These are phyloP conservation scores for Hanseniaspora uvarum DNA, from an alignment of 1,139 yeast genomes.

Conservation along the genomic window DNA sequence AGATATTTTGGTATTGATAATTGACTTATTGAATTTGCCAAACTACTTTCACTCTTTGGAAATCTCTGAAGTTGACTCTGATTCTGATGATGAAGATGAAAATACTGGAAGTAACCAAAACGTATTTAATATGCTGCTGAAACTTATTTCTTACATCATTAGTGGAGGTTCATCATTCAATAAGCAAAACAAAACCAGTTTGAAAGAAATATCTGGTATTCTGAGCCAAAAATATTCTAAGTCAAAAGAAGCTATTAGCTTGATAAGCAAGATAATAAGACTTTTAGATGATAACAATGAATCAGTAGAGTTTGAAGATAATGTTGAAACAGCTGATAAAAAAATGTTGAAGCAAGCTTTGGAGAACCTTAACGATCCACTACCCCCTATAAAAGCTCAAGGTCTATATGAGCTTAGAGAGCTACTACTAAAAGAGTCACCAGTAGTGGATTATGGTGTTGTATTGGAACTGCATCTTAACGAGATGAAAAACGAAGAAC, in stretches of 20 bases:
- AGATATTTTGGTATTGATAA: conserved; percentile 49
- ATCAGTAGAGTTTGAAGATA: conserved; percentile 12
- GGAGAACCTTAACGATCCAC: conserved; percentile 59
- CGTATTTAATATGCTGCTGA: conserved; percentile 34
- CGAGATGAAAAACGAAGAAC: conserved; percentile 69
- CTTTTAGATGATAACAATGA: conserved; percentile 14
- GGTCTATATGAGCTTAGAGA: conserved; percentile 61
- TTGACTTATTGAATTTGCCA: conserved; percentile 13
- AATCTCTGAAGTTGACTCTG: conserved; percentile 24
- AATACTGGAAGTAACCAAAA: conserved; percentile 36
- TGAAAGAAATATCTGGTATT: conserved; percentile 19
- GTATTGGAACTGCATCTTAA: conserved; percentile 53
- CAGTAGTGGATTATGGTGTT: conserved; percentile 43
- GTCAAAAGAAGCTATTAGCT: conserved; percentile 8
- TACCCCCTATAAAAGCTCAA: conserved; percentile 77
- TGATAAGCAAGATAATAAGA: conserved; percentile 7
- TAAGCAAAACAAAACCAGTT: conserved; percentile 16
- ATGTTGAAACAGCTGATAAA: conserved; percentile 29
- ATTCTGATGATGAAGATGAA: conserved; percentile 33
- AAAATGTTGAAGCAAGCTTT: conserved; percentile 45
- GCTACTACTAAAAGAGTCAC: conserved; percentile 43
- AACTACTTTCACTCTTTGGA: conserved; percentile 26
- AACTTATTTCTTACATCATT: conserved; percentile 46
- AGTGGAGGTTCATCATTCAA: conserved; percentile 35
- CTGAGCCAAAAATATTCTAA: conserved; percentile 13